A percentile compares a stretch with the other conserved stretches of the same genome.
Evolutionary conservation across 2,329 filamentous ascomycete genomes (phyloP).

Genomic region (Cladosporium velox): DNA sequence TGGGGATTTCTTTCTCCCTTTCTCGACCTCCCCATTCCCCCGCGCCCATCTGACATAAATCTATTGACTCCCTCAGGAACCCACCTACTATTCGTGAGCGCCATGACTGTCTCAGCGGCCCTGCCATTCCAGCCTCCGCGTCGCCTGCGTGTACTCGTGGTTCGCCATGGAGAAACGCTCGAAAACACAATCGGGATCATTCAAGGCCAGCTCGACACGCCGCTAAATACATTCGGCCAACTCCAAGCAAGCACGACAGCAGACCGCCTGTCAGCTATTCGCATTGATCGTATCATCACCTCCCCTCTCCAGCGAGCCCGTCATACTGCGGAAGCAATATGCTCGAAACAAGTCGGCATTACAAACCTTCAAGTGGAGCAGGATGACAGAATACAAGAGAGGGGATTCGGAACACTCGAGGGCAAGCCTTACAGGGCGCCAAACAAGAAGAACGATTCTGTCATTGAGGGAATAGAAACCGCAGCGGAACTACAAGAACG

Average conservation of each 20-base stretch:
- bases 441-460: background rate
- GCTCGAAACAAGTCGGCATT: background rate
- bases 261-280: background rate
- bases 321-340: constrained; percentile 1
- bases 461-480: background rate
- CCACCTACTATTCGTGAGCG: background rate
- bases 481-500: background rate
- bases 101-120: constrained; percentile 1
- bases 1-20: background rate
- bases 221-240: constrained; percentile 1
- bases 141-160: background rate
- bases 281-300: constrained; percentile 2
- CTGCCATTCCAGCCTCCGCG: background rate
- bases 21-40: background rate
- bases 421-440: background rate
- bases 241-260: constrained; percentile 9
- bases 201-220: constrained; percentile 10
- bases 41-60: background rate
- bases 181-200: constrained; percentile 1
- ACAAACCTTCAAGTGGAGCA: background rate
- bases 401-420: constrained; percentile 1
- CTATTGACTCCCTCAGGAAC: background rate
- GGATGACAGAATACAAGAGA: constrained; percentile 6
- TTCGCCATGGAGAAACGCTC: constrained; percentile 1
- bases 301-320: constrained; percentile 4